phyloP scores from a whole-genome alignment of 139 green algal genomes.

The Dunaliella sp. region DNA sequence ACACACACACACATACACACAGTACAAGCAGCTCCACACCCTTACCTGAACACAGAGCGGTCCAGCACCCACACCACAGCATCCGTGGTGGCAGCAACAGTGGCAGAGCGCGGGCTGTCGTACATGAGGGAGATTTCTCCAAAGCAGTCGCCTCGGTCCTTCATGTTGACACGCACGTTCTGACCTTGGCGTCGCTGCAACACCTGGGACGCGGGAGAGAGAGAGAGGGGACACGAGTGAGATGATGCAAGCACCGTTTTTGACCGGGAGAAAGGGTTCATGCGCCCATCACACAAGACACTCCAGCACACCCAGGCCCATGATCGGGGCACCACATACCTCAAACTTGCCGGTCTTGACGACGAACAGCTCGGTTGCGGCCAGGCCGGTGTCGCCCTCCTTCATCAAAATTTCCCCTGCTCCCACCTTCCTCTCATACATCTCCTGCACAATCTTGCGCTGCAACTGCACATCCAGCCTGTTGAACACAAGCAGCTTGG shows the following conservation, averaged over 20 bases:
- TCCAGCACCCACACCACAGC: slow-evolving; percentile 89
- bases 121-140: slow-evolving; percentile 93
- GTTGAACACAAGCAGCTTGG: slow-evolving; percentile 83
- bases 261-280: background rate
- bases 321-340: slow-evolving; percentile 35
- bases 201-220: slow-evolving; percentile 39
- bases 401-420: slow-evolving; percentile 90
- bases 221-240: background rate
- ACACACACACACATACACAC: too few species aligned
- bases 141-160: slow-evolving; percentile 84
- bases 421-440: slow-evolving; percentile 57
- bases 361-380: slow-evolving; percentile 87
- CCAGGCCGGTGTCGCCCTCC: slow-evolving; percentile 81
- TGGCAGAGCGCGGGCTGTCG: slow-evolving; percentile 76
- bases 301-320: background rate
- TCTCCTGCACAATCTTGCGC: slow-evolving; percentile 66
- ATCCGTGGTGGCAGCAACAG: slow-evolving; percentile 83
- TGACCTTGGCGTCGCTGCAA: slow-evolving; percentile 79
- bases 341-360: slow-evolving; percentile 93
- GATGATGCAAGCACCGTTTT: background rate
- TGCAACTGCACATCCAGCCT: slow-evolving; percentile 67
- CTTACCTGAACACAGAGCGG: slow-evolving; percentile 70
- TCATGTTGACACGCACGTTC: slow-evolving; percentile 89
- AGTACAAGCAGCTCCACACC: too few species aligned
- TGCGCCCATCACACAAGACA: background rate